Percentiles rank a stretch among this genome's conserved stretches.
phyloP scores from a whole-genome alignment of 768 basidiomycete genomes.

The Dendrothele bispora region DNA sequence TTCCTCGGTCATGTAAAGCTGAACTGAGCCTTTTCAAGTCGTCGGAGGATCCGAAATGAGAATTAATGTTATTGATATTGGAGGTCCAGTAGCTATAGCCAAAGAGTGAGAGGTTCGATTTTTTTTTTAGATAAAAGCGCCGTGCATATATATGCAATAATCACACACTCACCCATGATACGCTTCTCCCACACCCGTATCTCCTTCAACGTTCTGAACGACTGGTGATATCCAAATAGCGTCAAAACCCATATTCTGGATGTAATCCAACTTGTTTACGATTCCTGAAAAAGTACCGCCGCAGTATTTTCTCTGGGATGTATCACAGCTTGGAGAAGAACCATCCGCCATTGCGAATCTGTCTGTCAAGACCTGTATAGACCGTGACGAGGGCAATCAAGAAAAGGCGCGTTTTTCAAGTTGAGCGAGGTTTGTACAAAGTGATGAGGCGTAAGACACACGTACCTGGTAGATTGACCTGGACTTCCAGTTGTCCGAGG shows the following conservation, averaged over 20 bases:
- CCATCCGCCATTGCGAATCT: constrained; percentile 58
- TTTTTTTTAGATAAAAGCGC: neutral
- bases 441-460: neutral
- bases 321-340: constrained; percentile 49
- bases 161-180: constrained; percentile 65
- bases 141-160: neutral
- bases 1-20: constrained; percentile 65
- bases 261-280: constrained; percentile 69
- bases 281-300: constrained; percentile 72
- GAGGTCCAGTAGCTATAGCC: constrained; percentile 42
- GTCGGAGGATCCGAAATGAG: constrained; percentile 67
- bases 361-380: constrained; percentile 56
- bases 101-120: neutral
- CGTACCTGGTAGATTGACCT: constrained; percentile 26
- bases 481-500: constrained; percentile 20
- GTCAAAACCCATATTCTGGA: constrained; percentile 72
- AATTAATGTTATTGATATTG: constrained; percentile 64
- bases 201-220: constrained; percentile 57
- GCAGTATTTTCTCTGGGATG: constrained; percentile 58
- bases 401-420: neutral
- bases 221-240: constrained; percentile 80
- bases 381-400: neutral
- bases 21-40: constrained; percentile 68
- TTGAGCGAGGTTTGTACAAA: neutral
- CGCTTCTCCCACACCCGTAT: constrained; percentile 64